Evolutionary conservation across 306 rosid genomes (phyloP).

Genomic region (Quercus robur): DNA sequence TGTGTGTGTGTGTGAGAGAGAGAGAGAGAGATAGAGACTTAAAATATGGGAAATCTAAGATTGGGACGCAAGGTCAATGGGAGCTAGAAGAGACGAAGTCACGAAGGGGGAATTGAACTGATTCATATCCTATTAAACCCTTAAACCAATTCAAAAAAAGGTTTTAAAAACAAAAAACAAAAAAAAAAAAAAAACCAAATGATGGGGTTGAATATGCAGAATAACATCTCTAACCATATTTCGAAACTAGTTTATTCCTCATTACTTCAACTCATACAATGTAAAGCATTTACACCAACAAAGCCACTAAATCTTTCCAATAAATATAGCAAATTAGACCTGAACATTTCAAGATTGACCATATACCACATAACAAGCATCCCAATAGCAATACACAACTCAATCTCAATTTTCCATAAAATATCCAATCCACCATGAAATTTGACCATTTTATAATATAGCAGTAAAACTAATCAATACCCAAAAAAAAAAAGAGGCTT

Average conservation of each 20-base stretch:
- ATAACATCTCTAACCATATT: neutral
- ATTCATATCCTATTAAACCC: neutral
- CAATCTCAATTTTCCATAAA: neutral
- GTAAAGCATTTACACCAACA: neutral
- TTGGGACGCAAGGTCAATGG: neutral
- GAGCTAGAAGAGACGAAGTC: neutral
- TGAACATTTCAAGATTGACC: neutral
- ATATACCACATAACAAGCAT: neutral
- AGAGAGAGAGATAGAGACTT: neutral
- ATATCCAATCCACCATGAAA: neutral
- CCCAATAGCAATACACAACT: neutral
- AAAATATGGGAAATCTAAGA: neutral
- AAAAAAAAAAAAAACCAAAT: neutral
- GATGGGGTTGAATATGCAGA: neutral
- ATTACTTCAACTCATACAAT: neutral
- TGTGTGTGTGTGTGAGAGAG: no score
- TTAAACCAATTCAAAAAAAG: neutral
- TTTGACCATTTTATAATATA: neutral
- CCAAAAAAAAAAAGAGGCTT: neutral
- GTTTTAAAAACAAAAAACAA: neutral
- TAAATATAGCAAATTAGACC: neutral
- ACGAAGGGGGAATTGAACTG: neutral
- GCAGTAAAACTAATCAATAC: neutral
- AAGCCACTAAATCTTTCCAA: neutral
- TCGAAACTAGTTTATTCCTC: neutral